Base-by-base conservation (phyloP, 306 rosid species). In the Cucurbita maxima region DNA sequence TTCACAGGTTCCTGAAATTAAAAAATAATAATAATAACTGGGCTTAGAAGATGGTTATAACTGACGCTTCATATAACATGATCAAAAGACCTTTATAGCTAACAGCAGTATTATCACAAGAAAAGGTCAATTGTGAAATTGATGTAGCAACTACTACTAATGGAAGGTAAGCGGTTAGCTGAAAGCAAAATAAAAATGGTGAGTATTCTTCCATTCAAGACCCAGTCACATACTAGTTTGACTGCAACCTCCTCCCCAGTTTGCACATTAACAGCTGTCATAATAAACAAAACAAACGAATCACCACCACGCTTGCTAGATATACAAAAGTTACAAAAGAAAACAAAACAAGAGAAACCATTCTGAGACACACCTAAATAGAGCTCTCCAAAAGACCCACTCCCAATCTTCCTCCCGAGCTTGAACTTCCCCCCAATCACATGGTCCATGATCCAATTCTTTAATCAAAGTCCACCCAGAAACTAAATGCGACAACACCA, bases 171-270 rank as follows among this genome's bases (percentile, higher is more conserved):
- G 10, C 16, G 7, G 76, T 37, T 18, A 8, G 66, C 14, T 34
- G 47, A 50, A n/a, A 30, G 30, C 47, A 53, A 37, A 16, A 25
- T 13, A 53, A 37, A 71, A 38, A 53, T 10, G 11, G n/a, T 14
- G 18, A n/a, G 7, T 16, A 75, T 61, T 51, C 62, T 60, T 47
- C 60, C 43, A 75, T 19, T 37, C 7, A 50, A 62, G 36, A 40
- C 66, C 58, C 15, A 59, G 83, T 76, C 73, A 85, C 93, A 76
- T 89, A 95, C 99, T 92, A 95, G 89, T 89, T 95, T 95, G 72
- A 91, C 90, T 76, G 99, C 99, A 73, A 91, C 99, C 88, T 95
- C 99, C 84, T 95, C 99, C 72, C 96, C 99, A 67, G 93, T 88
- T 82, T 91, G 97, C 73, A 95, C 81, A 82, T 95, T 95, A 71